Base-by-base conservation (phyloP, 768 basidiomycete genomes). In the Mrakia frigida region DNA sequence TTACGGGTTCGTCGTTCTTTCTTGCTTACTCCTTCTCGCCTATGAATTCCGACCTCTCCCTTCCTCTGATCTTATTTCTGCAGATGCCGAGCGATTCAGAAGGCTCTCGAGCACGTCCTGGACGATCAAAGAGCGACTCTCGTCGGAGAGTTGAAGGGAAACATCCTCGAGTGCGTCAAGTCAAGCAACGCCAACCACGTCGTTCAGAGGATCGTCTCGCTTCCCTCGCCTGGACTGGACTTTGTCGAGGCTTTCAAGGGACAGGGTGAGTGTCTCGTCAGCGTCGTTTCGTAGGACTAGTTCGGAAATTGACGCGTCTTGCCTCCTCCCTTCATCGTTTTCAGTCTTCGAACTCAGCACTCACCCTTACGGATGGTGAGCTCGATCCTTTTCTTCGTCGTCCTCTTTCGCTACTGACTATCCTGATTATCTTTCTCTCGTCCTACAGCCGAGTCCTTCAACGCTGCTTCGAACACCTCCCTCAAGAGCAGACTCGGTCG, bases 161-260 rank as follows among this genome's bases (percentile, higher is more conserved):
- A 92, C 80, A 88, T 96, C 41, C 84, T 98, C 70, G 88, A 88
- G 80, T 94, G 93, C 80, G 92, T 96, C 78, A 91, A 91, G 81
- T 93, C 96, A 81, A 88, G 90, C 28, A 94, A 98, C 80, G 94
- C 92, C 74, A 98, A 98, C 80, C 95, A 98, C 84, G 95, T 97
- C 83, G 78, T 84, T 52, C 84, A 85, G 79, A 73, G 68, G 31
- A 77, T 77, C 69, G 67, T 74, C 33, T 67, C 72, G 2, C 71
- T 95, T 35, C 86, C 89, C 25, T 86, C 91, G 9, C 91, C 94
- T 33, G 89, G 90, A 28, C 86, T 94, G 43, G 86, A 86, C 4
- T 94, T 95, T 81, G 87, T 97, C 71, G 85, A 87, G 63, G 85
- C 86, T 6, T 94, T 97, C 85, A 86, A 87, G 6, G 91, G 91